A percentile compares a stretch with the other conserved stretches of the same genome.
Conservation (phyloP, 345 rosid species). For the Melastoma malabathricum region DNA sequence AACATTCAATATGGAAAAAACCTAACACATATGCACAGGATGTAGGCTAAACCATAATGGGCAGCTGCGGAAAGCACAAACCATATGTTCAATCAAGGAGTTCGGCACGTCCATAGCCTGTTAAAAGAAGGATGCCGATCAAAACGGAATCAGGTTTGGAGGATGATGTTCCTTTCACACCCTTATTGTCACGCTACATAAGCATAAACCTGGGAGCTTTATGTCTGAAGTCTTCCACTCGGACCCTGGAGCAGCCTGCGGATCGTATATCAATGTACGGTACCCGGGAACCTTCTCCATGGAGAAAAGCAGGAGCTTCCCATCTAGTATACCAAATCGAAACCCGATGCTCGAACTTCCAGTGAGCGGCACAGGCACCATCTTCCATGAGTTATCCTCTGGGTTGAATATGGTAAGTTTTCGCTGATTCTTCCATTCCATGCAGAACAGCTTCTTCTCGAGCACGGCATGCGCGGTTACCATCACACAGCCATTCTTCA, state of each 20-base stretch:
- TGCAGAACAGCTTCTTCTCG: slow-evolving; percentile 64
- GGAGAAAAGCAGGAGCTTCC: slow-evolving; percentile 68
- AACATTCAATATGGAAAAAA: too few species aligned
- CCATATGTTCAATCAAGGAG: too few species aligned
- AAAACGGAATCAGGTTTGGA: too few species aligned
- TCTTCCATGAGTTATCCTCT: slow-evolving; percentile 55
- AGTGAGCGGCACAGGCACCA: slow-evolving; percentile 59
- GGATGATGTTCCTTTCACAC: slow-evolving; percentile 26
- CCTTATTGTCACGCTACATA: slow-evolving; percentile 58
- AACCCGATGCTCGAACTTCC: slow-evolving; percentile 59
- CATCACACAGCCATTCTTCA: slow-evolving; percentile 88
- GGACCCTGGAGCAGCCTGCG: slow-evolving; percentile 45
- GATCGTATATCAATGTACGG: slow-evolving; percentile 56
- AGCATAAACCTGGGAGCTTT: slow-evolving; percentile 59
- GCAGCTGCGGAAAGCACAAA: too few species aligned
- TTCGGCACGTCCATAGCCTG: too few species aligned
- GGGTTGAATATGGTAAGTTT: slow-evolving; percentile 58
- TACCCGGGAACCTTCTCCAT: slow-evolving; percentile 35
- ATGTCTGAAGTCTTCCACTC: slow-evolving; percentile 64
- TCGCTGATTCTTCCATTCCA: slow-evolving; percentile 86
- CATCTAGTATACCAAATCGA: slow-evolving; percentile 57
- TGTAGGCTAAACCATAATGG: too few species aligned
- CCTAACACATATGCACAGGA: too few species aligned
- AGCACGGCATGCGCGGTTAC: slow-evolving; percentile 85
- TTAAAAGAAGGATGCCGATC: too few species aligned